Conservation (phyloP, 768 basidiomycete species). For the Suillus americanus region DNA sequence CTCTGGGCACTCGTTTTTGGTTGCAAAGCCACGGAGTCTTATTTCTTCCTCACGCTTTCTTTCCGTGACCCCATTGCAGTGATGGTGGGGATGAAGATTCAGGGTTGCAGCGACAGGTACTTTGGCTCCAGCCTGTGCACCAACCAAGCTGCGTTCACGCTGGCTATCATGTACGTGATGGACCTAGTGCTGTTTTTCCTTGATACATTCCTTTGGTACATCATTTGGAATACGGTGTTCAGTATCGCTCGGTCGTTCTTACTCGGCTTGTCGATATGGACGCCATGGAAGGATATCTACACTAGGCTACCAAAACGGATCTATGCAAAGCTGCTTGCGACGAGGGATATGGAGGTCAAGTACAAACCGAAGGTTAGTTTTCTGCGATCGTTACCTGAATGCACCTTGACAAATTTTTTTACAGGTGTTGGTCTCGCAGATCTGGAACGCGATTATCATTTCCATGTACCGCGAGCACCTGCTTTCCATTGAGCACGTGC, state of each 20-base stretch:
- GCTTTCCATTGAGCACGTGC: slow-evolving; percentile 98
- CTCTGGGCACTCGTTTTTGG: slow-evolving; percentile 94
- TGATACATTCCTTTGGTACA: slow-evolving; percentile 99
- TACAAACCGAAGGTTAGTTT: slow-evolving; percentile 94
- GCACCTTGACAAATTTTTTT: not conserved
- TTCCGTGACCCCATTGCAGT: slow-evolving; percentile 92
- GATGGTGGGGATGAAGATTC: slow-evolving; percentile 96
- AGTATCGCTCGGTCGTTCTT: slow-evolving; percentile 86
- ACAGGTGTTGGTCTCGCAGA: slow-evolving; percentile 95
- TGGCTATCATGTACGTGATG: slow-evolving; percentile 99
- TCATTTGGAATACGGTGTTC: slow-evolving; percentile 98
- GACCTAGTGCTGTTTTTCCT: slow-evolving; percentile 96
- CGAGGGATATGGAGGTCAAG: slow-evolving; percentile 94
- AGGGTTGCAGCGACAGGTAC: slow-evolving; percentile 83
- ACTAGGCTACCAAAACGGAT: slow-evolving; percentile 95
- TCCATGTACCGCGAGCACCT: slow-evolving; percentile 99
- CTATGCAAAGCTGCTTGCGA: slow-evolving; percentile 93
- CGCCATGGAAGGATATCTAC: slow-evolving; percentile 98
- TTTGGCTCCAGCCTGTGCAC: slow-evolving; percentile 83
- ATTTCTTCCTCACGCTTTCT: slow-evolving; percentile 96
- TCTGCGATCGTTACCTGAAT: not conserved
- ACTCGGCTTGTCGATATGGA: slow-evolving; percentile 96
- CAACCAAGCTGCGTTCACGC: slow-evolving; percentile 92
- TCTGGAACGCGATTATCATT: slow-evolving; percentile 99
- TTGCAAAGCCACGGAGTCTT: slow-evolving; percentile 95